Evolutionary conservation across 768 basidiomycete species (phyloP).

Genomic region (Megacollybia marginata): DNA sequence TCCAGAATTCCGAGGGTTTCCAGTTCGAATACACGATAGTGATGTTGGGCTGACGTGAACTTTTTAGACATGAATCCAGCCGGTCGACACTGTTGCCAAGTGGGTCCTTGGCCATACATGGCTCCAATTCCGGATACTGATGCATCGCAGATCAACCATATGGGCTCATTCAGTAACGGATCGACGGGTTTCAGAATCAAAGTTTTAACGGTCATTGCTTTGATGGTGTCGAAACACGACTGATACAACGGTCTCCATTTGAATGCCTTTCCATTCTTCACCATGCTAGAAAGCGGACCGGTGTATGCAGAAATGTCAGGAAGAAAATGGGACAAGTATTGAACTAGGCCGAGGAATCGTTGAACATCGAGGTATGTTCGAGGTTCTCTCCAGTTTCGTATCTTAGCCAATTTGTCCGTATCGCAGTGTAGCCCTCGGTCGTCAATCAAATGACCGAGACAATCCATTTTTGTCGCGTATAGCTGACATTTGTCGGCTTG

Average conservation of each 20-base stretch:
- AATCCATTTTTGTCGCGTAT: too few relatives aligned
- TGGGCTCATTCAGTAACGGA: neutral
- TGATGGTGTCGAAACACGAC: conserved; percentile 11
- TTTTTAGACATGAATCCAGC: too few relatives aligned
- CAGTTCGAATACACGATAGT: conserved; percentile 13
- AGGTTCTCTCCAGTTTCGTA: conserved; percentile 8
- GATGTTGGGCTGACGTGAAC: too few relatives aligned
- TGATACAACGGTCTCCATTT: conserved; percentile 16
- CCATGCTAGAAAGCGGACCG: conserved; percentile 12
- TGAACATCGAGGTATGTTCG: conserved; percentile 15
- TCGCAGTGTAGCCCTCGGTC: neutral
- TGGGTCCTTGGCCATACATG: too few relatives aligned
- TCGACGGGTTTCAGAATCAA: conserved; percentile 9
- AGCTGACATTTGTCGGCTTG: too few relatives aligned
- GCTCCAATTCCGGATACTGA: too few relatives aligned
- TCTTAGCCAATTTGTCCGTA: conserved; percentile 20
- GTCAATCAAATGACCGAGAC: too few relatives aligned
- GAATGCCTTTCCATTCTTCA: conserved; percentile 12
- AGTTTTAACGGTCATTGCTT: conserved; percentile 1
- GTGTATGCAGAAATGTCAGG: conserved; percentile 17
- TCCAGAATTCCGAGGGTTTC: neutral
- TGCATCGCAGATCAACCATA: too few relatives aligned
- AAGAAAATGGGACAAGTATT: conserved; percentile 22
- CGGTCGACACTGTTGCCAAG: too few relatives aligned
- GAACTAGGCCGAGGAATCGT: conserved; percentile 20